Evolutionary conservation across 2,329 filamentous ascomycete species (phyloP), one percentile per base, ranked within the genome.

Genomic region (Pezicula carpinea): DNA sequence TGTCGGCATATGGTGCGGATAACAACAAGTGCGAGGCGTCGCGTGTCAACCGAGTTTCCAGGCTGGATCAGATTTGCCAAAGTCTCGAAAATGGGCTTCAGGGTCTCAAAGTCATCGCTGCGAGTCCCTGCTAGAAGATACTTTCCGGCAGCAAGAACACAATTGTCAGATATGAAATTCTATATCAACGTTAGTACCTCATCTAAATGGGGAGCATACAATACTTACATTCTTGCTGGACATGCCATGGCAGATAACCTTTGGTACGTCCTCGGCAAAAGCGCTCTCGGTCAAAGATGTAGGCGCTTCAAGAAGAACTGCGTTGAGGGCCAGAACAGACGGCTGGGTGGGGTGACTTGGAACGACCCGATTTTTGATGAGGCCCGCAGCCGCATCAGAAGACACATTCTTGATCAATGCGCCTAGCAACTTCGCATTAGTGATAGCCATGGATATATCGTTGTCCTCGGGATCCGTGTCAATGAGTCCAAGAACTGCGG

Each of bases 371-470:
- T 83, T 84, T 70, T 82, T 87, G 43, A 80, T 67, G 46, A 80
- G 60, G 13, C 60, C 61, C 14, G 71, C 66, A 2, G 89, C 87
- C 49, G 79, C 80, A 13, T 95, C 87, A 23, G 77, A 68, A 1
- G 89, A 83, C 6, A 97, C 78, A 52, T 91, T 90, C 70, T 90
- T 92, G 59, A 96, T 85, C 43, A 99, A 77, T 3, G 89, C 90
- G 42, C 91, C 92, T 13, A 99, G 79, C 14, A 99, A 78, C 62
- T 87, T 90, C 22, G 93, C 90, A 60, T 95, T 90, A 6, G 91
- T 96, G 46, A 96, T 88, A 11, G 85, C 84, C 80, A 95, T 92
- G 14, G 80, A 73, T 64, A 82, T 79, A 61, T 90, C 88, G 39
- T 77, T 77, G 55, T 88, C 87, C 50, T 89, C 87, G 3, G 78